Percentiles rank a stretch among this genome's conserved stretches.
Conservation (phyloP, 805 yeast species). For the Saccharomycopsis babjevae region DNA sequence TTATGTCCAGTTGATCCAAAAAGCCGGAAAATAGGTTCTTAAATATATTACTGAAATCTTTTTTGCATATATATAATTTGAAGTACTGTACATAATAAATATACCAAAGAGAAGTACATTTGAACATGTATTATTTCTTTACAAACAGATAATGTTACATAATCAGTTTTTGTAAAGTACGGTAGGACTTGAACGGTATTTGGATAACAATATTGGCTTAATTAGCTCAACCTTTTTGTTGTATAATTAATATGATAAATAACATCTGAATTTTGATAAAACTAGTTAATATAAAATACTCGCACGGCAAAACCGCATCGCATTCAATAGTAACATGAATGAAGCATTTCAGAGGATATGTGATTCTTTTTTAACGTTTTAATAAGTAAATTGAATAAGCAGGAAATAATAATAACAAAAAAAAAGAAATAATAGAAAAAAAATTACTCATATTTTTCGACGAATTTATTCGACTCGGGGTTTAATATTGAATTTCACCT, state of each 20-base stretch:
- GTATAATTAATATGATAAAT: too few relatives aligned
- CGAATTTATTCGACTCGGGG: neutral
- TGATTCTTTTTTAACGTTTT: neutral
- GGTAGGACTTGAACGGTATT: too few relatives aligned
- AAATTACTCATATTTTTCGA: neutral
- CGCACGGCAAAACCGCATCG: neutral
- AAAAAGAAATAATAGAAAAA: neutral
- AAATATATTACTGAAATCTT: neutral
- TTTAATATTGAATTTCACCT: neutral
- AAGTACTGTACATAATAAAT: neutral
- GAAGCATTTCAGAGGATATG: neutral
- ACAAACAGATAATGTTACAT: neutral
- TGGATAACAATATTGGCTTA: too few relatives aligned
- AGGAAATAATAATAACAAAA: neutral
- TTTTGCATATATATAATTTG: neutral
- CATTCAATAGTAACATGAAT: too few relatives aligned
- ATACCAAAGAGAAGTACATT: neutral
- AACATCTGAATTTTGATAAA: neutral
- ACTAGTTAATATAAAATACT: too few relatives aligned
- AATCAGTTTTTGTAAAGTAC: neutral
- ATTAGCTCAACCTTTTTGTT: too few relatives aligned
- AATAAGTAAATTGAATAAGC: neutral
- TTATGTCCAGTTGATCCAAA: conserved; percentile 35
- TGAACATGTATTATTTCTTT: neutral
- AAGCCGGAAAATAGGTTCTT: neutral